Conservation (phyloP, 2,329 filamentous ascomycete genomes). For the Colletotrichum eremochloae region DNA sequence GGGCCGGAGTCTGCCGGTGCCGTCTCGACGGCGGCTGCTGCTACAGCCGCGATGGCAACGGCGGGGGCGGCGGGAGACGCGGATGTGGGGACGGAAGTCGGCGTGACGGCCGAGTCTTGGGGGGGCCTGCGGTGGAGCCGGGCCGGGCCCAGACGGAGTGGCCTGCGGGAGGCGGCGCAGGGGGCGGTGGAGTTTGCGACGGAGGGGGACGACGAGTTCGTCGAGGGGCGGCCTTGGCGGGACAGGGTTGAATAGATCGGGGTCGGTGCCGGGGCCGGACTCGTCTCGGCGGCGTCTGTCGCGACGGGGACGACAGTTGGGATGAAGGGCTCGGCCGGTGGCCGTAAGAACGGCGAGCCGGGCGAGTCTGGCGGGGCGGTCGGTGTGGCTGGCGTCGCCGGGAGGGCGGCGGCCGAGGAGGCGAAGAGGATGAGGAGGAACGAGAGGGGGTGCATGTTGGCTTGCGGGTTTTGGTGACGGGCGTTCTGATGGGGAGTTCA, state of each 20-base stretch:
- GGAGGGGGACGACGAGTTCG: slow-evolving; percentile 24
- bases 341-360: background rate
- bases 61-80: background rate
- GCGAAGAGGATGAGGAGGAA: slow-evolving; percentile 35
- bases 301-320: slow-evolving; percentile 13
- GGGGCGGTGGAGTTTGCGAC: slow-evolving; percentile 13
- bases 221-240: background rate
- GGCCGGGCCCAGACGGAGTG: slow-evolving; percentile 31
- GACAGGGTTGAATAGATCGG: slow-evolving; percentile 32
- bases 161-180: slow-evolving; percentile 27
- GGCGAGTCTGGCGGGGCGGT: slow-evolving; percentile 3
- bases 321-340: slow-evolving; percentile 12
- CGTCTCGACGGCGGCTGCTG: slow-evolving; percentile 3
- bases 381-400: slow-evolving; percentile 29
- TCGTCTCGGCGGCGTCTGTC: background rate
- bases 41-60: background rate
- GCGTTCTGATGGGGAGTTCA: too few species aligned
- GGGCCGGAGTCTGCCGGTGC: slow-evolving; percentile 27
- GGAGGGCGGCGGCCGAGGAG: slow-evolving; percentile 17
- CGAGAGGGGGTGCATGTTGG: slow-evolving; percentile 17
- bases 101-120: background rate
- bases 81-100: background rate
- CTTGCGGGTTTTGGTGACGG: too few species aligned
- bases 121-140: slow-evolving; percentile 30
- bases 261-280: slow-evolving; percentile 16